Evolutionary conservation across 1,284 basidiomycete genomes (phyloP), one percentile per base, ranked within the genome.

Genomic region (Thelephora terrestris): DNA sequence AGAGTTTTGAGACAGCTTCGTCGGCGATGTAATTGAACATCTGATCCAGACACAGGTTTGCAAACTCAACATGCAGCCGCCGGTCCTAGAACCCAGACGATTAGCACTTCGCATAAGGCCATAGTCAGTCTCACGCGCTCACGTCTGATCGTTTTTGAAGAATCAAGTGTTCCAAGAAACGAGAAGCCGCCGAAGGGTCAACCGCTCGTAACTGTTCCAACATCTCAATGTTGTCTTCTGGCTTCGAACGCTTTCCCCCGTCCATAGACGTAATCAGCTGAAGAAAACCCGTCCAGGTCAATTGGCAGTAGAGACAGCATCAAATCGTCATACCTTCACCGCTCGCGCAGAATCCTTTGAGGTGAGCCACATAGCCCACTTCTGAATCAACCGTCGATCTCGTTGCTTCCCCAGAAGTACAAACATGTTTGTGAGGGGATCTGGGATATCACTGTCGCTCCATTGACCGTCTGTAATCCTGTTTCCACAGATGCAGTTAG

Each of bases 301-400:
- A 12, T 16, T 9, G 35, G 20, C 40, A 35, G 14, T 7, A 20
- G 35, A 40, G 20, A 46, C 10, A 36, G 10, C 35, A 5, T n/a
- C 34, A 21, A 34, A 32, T 12, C 9, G 23, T 42, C 66, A 46
- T 55, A 90, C 90, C 68, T 80, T 79, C 32, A 95, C 61, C 1
- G 83, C 90, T 35, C 76, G 76, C 17, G 84, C 79, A 0, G 77
- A 68, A 61, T 89, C 79, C 23, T 75, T 75, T 55, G 75, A 75
- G 1, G 81, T 73, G 20, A 97, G 64, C 92, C 93, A 95, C 5
- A 90, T 63, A 0, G 78, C 85, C 78, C 90, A 93, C 46, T 76
- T 73, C 50, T 82, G 78, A 3, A 81, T 76, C 43, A 90, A 58
- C 5, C 67, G 61, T 21, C 76, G 73, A 58, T 89, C 81, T 38